Evolutionary conservation across 176 grass and related monocot species (phyloP).

Genomic region (Oryza coarctata): DNA sequence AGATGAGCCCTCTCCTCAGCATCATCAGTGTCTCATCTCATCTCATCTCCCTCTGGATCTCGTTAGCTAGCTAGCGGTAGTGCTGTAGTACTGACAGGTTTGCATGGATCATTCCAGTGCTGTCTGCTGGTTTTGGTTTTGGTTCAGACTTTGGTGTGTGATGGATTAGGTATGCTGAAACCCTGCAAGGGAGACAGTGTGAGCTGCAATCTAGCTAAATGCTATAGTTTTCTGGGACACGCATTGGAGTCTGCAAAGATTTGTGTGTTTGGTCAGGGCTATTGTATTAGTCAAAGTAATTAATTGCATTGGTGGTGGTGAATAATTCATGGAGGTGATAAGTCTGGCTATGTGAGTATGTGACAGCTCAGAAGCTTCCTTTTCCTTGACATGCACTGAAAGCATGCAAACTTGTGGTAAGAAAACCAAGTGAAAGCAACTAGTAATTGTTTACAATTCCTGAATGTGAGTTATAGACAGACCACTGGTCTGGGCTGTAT

Average conservation of each 20-base stretch:
- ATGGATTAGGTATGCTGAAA: conserved; percentile 40
- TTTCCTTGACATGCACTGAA: conserved; percentile 21
- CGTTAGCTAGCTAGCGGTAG: background rate
- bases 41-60: background rate
- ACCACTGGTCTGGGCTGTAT: too few relatives aligned
- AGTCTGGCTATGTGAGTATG: background rate
- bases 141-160: background rate
- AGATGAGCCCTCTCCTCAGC: background rate
- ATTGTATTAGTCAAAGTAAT: conserved; percentile 23
- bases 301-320: conserved; percentile 21
- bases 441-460: background rate
- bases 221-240: background rate
- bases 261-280: conserved; percentile 17
- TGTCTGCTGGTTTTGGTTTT: background rate
- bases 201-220: conserved; percentile 28
- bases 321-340: conserved; percentile 4
- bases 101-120: background rate
- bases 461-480: too few relatives aligned
- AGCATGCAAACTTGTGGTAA: background rate
- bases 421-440: background rate
- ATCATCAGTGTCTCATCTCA: background rate
- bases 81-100: too few relatives aligned
- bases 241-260: background rate
- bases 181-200: conserved; percentile 25
- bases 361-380: conserved; percentile 29